A percentile compares a stretch with the other conserved stretches of the same genome.
phyloP scores from a whole-genome alignment of 768 basidiomycete genomes.

The Tulasnella sp. region DNA sequence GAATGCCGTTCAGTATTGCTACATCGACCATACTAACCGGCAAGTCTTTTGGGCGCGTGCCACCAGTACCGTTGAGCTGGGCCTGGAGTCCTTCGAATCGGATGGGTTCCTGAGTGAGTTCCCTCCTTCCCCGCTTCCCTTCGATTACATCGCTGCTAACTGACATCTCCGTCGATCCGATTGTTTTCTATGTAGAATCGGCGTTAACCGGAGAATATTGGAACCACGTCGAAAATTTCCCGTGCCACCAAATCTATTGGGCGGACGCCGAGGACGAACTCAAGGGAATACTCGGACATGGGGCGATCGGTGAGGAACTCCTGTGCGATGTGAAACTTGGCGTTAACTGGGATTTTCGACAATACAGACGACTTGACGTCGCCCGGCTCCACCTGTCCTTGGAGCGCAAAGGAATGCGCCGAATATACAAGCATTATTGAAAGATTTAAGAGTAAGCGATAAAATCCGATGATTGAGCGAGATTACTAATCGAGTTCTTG shows the following conservation, averaged over 20 bases:
- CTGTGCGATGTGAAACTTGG: background rate
- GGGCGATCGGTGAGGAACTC: conserved; percentile 2
- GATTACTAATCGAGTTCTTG: background rate
- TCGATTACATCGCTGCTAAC: background rate
- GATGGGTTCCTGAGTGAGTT: conserved; percentile 10
- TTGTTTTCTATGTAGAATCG: conserved; percentile 10
- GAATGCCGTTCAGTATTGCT: conserved; percentile 14
- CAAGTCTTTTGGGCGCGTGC: conserved; percentile 20
- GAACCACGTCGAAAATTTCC: conserved; percentile 28
- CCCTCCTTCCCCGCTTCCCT: background rate
- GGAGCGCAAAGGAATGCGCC: conserved; percentile 17
- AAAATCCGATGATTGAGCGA: background rate
- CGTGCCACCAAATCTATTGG: background rate
- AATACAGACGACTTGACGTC: conserved; percentile 18
- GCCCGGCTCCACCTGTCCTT: conserved; percentile 23
- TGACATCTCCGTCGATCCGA: background rate
- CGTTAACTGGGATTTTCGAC: background rate
- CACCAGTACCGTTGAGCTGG: background rate
- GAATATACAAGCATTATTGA: background rate
- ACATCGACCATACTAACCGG: background rate
- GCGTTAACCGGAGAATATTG: conserved; percentile 25
- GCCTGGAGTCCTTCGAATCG: background rate
- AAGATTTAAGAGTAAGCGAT: conserved; percentile 9
- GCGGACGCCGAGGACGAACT: conserved; percentile 14
- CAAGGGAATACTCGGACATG: conserved; percentile 16